A percentile compares a stretch with the other conserved stretches of the same genome.
Conservation (phyloP, 305 asterid genomes). For the Fraxinus baroniana region DNA sequence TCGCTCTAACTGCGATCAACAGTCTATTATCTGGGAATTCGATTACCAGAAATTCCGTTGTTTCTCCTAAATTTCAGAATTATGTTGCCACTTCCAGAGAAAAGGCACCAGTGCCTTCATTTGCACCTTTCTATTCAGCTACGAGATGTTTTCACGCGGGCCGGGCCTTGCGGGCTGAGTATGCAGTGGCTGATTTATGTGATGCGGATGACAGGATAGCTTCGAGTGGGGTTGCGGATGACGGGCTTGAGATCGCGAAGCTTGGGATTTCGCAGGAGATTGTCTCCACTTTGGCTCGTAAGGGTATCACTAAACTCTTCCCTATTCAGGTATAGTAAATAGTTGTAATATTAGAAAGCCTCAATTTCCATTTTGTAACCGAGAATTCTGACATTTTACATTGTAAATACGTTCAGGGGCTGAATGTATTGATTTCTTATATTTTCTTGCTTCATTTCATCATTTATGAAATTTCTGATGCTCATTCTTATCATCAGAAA, state of each 20-base stretch:
- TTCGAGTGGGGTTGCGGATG: constrained; percentile 43
- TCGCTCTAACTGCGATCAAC: constrained; percentile 44
- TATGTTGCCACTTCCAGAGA: constrained; percentile 8
- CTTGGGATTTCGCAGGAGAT: constrained; percentile 74
- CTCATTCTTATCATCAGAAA: not conserved
- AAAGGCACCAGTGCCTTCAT: not conserved
- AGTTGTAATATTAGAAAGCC: not conserved
- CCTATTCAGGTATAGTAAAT: constrained; percentile 75
- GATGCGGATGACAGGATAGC: constrained; percentile 46
- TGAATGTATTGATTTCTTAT: not conserved
- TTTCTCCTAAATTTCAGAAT: constrained; percentile 24
- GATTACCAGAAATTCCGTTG: constrained; percentile 22
- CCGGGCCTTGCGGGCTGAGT: constrained; percentile 40
- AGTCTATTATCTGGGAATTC: constrained; percentile 36
- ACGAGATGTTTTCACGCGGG: constrained; percentile 56
- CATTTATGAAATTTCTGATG: not conserved
- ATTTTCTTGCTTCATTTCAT: not conserved
- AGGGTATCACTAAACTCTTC: constrained; percentile 77
- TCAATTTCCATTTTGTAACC: not conserved
- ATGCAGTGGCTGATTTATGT: constrained; percentile 58
- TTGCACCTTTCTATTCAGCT: constrained; percentile 11
- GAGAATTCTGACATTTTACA: not conserved
- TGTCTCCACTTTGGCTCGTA: constrained; percentile 56
- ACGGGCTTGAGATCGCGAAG: constrained; percentile 82
- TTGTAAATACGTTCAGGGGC: not conserved